Conservation (phyloP, 2,329 filamentous ascomycete genomes). For the Metarhizium sp. region DNA sequence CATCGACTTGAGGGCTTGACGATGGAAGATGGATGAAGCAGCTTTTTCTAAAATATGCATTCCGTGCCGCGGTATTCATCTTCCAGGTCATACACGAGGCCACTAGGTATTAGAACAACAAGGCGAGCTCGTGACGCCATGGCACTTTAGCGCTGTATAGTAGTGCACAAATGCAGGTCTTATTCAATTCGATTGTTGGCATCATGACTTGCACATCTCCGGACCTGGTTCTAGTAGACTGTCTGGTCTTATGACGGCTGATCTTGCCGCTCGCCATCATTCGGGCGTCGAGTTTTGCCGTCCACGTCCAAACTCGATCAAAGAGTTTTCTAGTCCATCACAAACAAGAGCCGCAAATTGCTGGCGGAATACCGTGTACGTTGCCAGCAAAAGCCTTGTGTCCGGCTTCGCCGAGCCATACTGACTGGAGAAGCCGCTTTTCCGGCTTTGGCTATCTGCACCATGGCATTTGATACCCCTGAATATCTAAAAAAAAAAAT, state of each 20-base stretch:
- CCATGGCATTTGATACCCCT: constrained; percentile 31
- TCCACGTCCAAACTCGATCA: constrained; percentile 34
- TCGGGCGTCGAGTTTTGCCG: constrained; percentile 23
- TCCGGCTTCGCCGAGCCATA: neutral
- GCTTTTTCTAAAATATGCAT: neutral
- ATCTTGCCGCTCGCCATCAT: constrained; percentile 30
- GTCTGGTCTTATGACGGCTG: constrained; percentile 29
- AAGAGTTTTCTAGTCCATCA: constrained; percentile 27
- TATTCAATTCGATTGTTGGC: constrained; percentile 27
- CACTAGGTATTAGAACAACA: constrained; percentile 10
- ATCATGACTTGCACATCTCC: constrained; percentile 28
- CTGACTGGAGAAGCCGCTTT: constrained; percentile 22
- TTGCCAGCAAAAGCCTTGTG: neutral
- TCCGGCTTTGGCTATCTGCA: constrained; percentile 35
- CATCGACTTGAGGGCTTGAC: constrained; percentile 15
- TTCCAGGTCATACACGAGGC: constrained; percentile 5
- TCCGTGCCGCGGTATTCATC: neutral
- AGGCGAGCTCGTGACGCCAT: constrained; percentile 23
- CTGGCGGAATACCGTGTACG: constrained; percentile 30
- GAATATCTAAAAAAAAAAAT: constrained; percentile 22
- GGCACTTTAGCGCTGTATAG: constrained; percentile 12
- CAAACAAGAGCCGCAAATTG: constrained; percentile 26
- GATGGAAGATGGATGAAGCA: constrained; percentile 7
- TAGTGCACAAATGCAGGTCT: constrained; percentile 27
- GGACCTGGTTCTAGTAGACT: constrained; percentile 32